These are phyloP conservation scores for Lentinula raphanica DNA, from an alignment of 768 basidiomycete genomes.

Conservation along the genomic window DNA sequence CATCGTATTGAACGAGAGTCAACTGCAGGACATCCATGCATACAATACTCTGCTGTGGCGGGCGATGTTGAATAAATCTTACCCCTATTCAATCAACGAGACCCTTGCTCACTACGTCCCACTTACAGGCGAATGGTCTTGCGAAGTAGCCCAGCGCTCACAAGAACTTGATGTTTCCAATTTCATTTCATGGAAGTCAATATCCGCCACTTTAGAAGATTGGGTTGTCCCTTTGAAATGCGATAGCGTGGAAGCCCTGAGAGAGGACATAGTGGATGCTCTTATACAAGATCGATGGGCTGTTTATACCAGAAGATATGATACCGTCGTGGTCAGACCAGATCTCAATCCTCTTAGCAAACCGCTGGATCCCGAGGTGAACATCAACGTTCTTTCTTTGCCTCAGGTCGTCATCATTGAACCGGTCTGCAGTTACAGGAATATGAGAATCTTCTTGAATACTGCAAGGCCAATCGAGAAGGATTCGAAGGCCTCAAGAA, in stretches of 20 bases:
- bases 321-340: conserved; percentile 45
- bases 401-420: too few relatives aligned
- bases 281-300: conserved; percentile 72
- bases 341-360: conserved; percentile 75
- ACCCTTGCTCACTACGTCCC: conserved; percentile 70
- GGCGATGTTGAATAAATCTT: conserved; percentile 61
- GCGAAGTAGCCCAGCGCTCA: conserved; percentile 19
- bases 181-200: conserved; percentile 59
- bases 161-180: conserved; percentile 33
- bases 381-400: too few relatives aligned
- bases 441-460: conserved; percentile 61
- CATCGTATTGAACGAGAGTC: conserved; percentile 41
- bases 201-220: conserved; percentile 45
- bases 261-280: conserved; percentile 51
- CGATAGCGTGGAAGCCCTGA: conserved; percentile 29
- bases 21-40: conserved; percentile 42
- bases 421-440: conserved; percentile 19
- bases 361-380: conserved; percentile 60
- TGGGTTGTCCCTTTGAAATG: conserved; percentile 47
- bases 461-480: conserved; percentile 57
- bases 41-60: conserved; percentile 66
- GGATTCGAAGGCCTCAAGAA: conserved; percentile 58
- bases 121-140: conserved; percentile 35
- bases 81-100: conserved; percentile 46
- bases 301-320: conserved; percentile 73